A percentile compares a stretch with the other conserved stretches of the same genome.
Conservation (phyloP, 2,329 filamentous ascomycete genomes). For the Apiospora pterosperma region DNA sequence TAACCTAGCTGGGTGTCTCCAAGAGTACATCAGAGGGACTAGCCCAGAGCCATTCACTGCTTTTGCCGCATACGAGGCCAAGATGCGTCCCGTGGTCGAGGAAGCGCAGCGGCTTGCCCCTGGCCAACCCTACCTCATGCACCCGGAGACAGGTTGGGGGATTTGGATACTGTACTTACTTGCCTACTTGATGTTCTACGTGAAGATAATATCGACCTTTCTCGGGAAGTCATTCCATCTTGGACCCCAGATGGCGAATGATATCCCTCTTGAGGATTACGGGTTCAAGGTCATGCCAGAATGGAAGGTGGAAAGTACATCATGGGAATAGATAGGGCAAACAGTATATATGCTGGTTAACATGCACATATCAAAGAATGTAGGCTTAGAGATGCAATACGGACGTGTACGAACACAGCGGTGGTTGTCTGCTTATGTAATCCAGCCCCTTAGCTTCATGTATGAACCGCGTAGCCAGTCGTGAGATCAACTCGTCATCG, state of each 20-base stretch:
- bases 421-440: background rate
- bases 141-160: conserved; percentile 24
- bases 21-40: conserved; percentile 12
- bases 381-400: background rate
- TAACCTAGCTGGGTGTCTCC: conserved; percentile 46
- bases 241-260: background rate
- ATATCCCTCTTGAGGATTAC: background rate
- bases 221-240: background rate
- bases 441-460: background rate
- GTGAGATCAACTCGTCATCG: no score
- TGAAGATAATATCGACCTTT: background rate
- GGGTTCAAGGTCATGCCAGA: background rate
- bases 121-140: conserved; percentile 20
- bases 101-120: conserved; percentile 32
- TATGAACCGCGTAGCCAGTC: background rate
- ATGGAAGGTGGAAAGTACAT: background rate
- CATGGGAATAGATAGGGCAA: background rate
- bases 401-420: background rate
- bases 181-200: background rate
- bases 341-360: background rate
- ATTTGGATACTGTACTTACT: conserved; percentile 19
- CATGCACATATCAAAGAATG: background rate
- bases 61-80: conserved; percentile 36
- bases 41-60: conserved; percentile 22
- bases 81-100: conserved; percentile 36